These are phyloP conservation scores for Hericium rajendrae DNA, from an alignment of 768 basidiomycete species.

Conservation along the genomic window DNA sequence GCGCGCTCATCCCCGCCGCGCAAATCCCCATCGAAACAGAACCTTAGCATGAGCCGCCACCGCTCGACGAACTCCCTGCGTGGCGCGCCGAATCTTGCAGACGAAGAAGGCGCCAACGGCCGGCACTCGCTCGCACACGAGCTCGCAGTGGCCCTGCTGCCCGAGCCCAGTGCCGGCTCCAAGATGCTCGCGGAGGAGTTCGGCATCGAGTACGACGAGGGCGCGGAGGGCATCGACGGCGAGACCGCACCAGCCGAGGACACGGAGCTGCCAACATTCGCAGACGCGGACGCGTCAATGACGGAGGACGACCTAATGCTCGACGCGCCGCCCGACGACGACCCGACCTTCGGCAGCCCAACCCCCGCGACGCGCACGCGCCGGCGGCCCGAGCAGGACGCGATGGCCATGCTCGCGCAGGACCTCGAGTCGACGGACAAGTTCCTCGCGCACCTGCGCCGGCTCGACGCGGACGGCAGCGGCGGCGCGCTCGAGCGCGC, in stretches of 20 bases:
- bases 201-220: constrained; percentile 83
- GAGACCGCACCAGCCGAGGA: constrained; percentile 4
- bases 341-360: constrained; percentile 35
- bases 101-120: constrained; percentile 34
- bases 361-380: constrained; percentile 19
- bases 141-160: constrained; percentile 79
- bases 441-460: constrained; percentile 64
- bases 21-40: constrained; percentile 22
- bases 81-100: constrained; percentile 27
- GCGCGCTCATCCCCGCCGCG: constrained; percentile 16
- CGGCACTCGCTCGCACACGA: constrained; percentile 79
- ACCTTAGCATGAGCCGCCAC: constrained; percentile 24
- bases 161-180: constrained; percentile 71
- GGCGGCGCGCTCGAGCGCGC: constrained; percentile 47
- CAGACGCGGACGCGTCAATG: constrained; percentile 1
- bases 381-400: constrained; percentile 39
- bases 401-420: constrained; percentile 63
- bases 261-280: constrained; percentile 8
- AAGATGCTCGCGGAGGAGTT: constrained; percentile 80
- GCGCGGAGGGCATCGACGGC: constrained; percentile 70
- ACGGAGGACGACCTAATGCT: neutral
- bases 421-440: constrained; percentile 71
- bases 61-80: constrained; percentile 46
- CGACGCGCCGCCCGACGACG: constrained; percentile 26
- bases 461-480: constrained; percentile 46